Percentiles rank a stretch among this genome's conserved stretches.
Conservation (phyloP, 257 asterid species). For the Galeopsis tetrahit region DNA sequence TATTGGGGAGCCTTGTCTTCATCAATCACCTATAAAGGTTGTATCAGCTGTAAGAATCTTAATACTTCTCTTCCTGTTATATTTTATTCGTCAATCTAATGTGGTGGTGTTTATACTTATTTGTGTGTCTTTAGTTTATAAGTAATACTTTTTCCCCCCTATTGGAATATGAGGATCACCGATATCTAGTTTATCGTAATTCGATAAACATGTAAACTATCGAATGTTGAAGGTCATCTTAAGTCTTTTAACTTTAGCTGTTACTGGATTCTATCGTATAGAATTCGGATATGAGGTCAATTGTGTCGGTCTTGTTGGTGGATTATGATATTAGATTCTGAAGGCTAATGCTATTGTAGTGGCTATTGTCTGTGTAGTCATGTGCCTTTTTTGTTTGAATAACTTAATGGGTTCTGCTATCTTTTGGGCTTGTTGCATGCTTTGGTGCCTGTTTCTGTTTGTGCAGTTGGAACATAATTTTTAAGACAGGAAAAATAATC, state of each 20-base stretch:
- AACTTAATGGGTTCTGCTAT: slow-evolving; percentile 9
- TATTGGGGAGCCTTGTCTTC: slow-evolving; percentile 96
- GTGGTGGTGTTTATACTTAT: neutral
- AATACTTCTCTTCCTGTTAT: slow-evolving; percentile 11
- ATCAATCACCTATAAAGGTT: slow-evolving; percentile 89
- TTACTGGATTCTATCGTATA: slow-evolving; percentile 3
- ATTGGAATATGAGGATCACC: neutral
- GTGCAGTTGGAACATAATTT: neutral
- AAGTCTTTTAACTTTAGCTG: neutral
- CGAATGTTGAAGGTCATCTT: neutral
- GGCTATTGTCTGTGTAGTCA: neutral
- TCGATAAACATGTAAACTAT: neutral
- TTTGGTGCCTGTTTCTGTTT: neutral
- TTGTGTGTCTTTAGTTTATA: neutral
- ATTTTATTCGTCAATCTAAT: neutral
- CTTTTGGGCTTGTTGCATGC: slow-evolving; percentile 7
- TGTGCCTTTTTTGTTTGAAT: neutral
- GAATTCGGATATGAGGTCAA: neutral
- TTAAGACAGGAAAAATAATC: neutral
- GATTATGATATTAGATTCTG: slow-evolving; percentile 12
- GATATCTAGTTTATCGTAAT: neutral
- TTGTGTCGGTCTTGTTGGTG: neutral
- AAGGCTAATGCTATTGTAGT: neutral
- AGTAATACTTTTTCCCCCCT: neutral
- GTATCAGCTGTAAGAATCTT: slow-evolving; percentile 64